These are phyloP conservation scores for Fusarium bactridioides DNA, from an alignment of 2,329 filamentous ascomycete species.

Conservation along the genomic window DNA sequence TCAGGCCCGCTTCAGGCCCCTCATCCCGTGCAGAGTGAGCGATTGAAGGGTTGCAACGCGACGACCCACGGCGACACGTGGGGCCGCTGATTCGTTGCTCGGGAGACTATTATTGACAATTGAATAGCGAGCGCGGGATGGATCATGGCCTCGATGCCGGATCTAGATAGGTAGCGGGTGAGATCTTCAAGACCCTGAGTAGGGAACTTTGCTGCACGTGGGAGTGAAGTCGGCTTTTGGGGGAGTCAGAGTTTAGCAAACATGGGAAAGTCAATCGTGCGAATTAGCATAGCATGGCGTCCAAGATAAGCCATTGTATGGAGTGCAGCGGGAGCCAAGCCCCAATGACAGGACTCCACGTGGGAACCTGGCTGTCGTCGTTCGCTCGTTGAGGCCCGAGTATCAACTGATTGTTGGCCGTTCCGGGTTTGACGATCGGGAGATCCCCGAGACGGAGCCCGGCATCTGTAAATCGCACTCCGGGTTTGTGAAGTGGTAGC, in stretches of 20 bases:
- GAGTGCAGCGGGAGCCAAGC: slow-evolving; percentile 12
- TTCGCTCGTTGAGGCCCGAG: slow-evolving; percentile 22
- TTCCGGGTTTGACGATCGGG: slow-evolving; percentile 5
- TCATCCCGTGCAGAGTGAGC: neutral
- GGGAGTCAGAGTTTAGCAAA: neutral
- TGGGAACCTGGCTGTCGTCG: slow-evolving; percentile 21
- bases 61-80: slow-evolving; percentile 38
- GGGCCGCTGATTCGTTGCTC: slow-evolving; percentile 42
- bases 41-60: slow-evolving; percentile 16
- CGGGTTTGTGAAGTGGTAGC: neutral
- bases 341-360: slow-evolving; percentile 40
- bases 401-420: neutral
- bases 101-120: slow-evolving; percentile 9
- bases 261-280: slow-evolving; percentile 4
- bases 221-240: neutral
- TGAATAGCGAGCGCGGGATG: slow-evolving; percentile 9
- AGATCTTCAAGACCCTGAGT: neutral
- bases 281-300: neutral
- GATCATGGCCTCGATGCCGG: neutral
- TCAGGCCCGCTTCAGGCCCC: slow-evolving; percentile 23
- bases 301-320: slow-evolving; percentile 8
- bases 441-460: neutral
- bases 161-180: slow-evolving; percentile 9
- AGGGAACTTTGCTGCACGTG: slow-evolving; percentile 16
- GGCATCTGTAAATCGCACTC: neutral